Base-by-base conservation (phyloP, 2,329 filamentous ascomycete species). In the Calycina herbarum region DNA sequence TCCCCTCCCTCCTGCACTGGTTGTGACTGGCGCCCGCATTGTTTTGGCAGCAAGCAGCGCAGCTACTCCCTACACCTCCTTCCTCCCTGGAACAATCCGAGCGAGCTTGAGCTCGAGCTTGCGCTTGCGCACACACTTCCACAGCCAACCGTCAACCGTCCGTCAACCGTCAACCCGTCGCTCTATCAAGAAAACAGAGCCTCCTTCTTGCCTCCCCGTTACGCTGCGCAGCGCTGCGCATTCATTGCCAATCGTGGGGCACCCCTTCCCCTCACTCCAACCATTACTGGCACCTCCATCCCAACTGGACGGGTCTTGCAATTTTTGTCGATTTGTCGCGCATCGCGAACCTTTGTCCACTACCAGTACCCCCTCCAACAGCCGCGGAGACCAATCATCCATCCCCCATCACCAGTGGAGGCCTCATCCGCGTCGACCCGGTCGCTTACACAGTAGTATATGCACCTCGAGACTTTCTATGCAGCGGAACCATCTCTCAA, bases 401-500 rank as follows among this genome's bases (percentile, higher is more conserved):
- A 62, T 58, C 63, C 65, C 63, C 65, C 63, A 68, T 69, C 64
- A 64, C 66, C 59, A 63, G 20, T 20, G 20, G 20, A 20, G 61
- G 45, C 57, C 63, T 63, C 61, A 64, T 66, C 59, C 62, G 57
- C 62, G 31, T 61, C 59, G 59, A 57, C 60, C 57, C 57, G 62
- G 38, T 67, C 64, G 67, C 59, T 63, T 64, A 62, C 65, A 51
- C 20, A 24, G 27, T 6, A 51, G 42, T 61, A 62, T 38, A 66
- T 64, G 57, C 58, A 63, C 57, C 63, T 56, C 65, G 57, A 33
- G 57, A 57, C 58, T 54, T 65, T 66, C 62, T 64, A 61, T 66
- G 67, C 65, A 67, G 67, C 68, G 65, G 66, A 67, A 63, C 67
- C 51, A 61, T 64, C 62, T 33, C 60, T 60, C 40, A 48, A 61